These are phyloP conservation scores for Inga leiocalycina DNA, from an alignment of 306 rosid genomes.

Conservation along the genomic window DNA sequence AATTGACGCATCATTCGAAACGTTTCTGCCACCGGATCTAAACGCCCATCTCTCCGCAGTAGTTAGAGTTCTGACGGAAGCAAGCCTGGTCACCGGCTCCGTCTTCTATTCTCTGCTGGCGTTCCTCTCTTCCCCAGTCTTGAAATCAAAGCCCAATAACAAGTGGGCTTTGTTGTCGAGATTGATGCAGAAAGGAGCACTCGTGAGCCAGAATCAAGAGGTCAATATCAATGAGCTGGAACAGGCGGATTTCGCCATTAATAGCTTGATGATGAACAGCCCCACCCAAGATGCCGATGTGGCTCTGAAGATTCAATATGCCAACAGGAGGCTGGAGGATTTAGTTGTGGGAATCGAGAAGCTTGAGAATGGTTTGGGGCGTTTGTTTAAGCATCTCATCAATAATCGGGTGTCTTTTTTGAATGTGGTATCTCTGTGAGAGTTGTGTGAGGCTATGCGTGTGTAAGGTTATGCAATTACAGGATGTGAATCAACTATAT, in stretches of 20 bases:
- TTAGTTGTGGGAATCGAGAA: conserved; percentile 51
- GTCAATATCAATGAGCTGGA: conserved; percentile 54
- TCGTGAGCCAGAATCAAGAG: conserved; percentile 23
- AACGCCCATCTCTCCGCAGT: conserved; percentile 50
- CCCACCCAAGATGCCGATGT: conserved; percentile 36
- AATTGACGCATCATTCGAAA: conserved; percentile 39
- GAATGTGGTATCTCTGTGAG: conserved; percentile 55
- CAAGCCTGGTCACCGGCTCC: conserved; percentile 50
- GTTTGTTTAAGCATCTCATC: conserved; percentile 71
- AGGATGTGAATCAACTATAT: conserved; percentile 32
- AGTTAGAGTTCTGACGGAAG: conserved; percentile 66
- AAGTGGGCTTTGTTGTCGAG: conserved; percentile 68
- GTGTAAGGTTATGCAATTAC: conserved; percentile 17
- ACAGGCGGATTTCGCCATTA: conserved; percentile 56
- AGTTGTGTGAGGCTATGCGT: background rate
- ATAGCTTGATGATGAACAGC: conserved; percentile 35
- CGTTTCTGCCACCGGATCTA: conserved; percentile 33
- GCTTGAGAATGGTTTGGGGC: conserved; percentile 59
- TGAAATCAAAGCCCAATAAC: conserved; percentile 52
- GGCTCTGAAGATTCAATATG: conserved; percentile 47
- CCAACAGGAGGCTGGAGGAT: conserved; percentile 49
- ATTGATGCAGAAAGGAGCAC: conserved; percentile 48
- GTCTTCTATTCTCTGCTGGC: conserved; percentile 51
- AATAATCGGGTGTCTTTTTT: conserved; percentile 64
- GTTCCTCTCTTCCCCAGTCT: conserved; percentile 53